phyloP scores from a whole-genome alignment of 176 grass and related monocot species.

The Metroxylon sagu region DNA sequence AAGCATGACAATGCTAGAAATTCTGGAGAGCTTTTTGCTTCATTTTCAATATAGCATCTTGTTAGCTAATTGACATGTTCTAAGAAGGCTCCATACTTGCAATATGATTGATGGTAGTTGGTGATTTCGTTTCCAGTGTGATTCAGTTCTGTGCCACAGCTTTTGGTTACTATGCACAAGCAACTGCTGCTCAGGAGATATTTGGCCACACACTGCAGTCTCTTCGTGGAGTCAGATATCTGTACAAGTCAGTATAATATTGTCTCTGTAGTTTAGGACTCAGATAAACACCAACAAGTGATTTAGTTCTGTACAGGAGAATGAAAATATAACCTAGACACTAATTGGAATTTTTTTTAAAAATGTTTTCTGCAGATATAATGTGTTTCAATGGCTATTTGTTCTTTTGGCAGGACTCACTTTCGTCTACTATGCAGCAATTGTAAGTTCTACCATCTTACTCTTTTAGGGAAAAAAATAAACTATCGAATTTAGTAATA shows the following conservation, averaged over 20 bases:
- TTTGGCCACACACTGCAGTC: slow-evolving; percentile 93
- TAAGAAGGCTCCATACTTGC: too few relatives aligned
- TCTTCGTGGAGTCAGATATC: slow-evolving; percentile 92
- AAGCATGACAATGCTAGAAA: too few relatives aligned
- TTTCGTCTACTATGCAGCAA: slow-evolving; percentile 71
- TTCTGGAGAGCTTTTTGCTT: too few relatives aligned
- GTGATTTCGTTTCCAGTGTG: slow-evolving; percentile 52
- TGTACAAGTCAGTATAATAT: slow-evolving; percentile 76
- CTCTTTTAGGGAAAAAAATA: too few relatives aligned
- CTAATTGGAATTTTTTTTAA: background rate
- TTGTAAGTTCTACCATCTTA: slow-evolving; percentile 37
- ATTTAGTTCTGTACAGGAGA: too few relatives aligned
- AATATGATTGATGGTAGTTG: background rate
- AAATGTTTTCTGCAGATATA: slow-evolving; percentile 53
- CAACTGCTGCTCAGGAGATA: slow-evolving; percentile 97
- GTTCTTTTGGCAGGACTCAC: slow-evolving; percentile 84
- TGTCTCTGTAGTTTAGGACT: background rate
- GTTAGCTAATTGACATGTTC: too few relatives aligned
- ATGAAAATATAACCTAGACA: too few relatives aligned
- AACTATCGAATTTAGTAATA: too few relatives aligned
- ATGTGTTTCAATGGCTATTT: slow-evolving; percentile 95
- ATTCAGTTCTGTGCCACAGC: slow-evolving; percentile 99
- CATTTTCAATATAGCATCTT: too few relatives aligned
- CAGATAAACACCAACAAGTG: too few relatives aligned
- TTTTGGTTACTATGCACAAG: slow-evolving; percentile 96